Evolutionary conservation across 164 flowering plant species (phyloP), one percentile per base, ranked within the genome.

Genomic region (Nymphaea thermarum): DNA sequence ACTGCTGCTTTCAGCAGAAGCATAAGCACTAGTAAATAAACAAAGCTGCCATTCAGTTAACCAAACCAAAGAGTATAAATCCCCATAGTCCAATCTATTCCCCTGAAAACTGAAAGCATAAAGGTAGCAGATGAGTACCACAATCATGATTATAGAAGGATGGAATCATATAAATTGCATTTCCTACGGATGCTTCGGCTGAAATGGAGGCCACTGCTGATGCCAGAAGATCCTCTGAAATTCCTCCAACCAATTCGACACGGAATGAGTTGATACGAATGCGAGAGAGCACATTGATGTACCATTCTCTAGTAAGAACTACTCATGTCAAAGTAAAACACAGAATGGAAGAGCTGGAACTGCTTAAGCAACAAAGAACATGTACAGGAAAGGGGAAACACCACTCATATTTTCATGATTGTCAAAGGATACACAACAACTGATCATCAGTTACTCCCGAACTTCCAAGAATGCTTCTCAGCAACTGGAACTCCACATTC

Each of bases 231-330:
- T 94, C 96, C 72, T 88, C 92, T 79, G 83, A 87, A 15, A 77
- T 75, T 72, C 88, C 89, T 64, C 85, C 82, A 70, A 79, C 81
- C 80, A 91, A 73, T 69, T 89, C 97, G 78, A 94, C 72, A 3
- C 95, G 98, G 71, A 94, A 94, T 6, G 96, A 87, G 84, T 91
- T 91, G 68, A 91, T 87, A 60, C 92, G 90, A 65, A 94, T 82
- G 62, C 95, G 84, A 62, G 95, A 91, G 81, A 94, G 79, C 66
- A 86, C 82, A 57, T 76, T 76, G 66, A 71, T 73, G 71, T 91
- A 94, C 97, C 98, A 94, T 69, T 89, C 75, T 68, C 84, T 82
- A 65, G 84, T 87, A 65, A 89, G 70, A 76, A 94, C 98, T 94
- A 76, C 60, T 3, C 60, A 74, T 59, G 87, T 82, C 83, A 89